A percentile compares a stretch with the other conserved stretches of the same genome.
Evolutionary conservation across 2,329 filamentous ascomycete genomes (phyloP).

Genomic region (Fusarium sp.): DNA sequence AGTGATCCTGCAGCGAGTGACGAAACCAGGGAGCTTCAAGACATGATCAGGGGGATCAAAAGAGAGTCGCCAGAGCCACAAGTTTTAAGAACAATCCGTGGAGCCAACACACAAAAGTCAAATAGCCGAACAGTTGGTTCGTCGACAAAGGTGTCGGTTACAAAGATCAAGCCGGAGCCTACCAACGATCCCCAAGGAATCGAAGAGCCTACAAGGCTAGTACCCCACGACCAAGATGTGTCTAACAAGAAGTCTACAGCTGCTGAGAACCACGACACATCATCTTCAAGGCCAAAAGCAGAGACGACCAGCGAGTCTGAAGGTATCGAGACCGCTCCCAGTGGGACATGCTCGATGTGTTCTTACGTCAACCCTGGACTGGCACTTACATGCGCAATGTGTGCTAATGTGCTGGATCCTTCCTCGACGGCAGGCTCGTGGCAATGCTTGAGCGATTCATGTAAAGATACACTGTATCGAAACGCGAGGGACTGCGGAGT

Average conservation of each 20-base stretch:
- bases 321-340: neutral
- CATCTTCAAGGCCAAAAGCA: neutral
- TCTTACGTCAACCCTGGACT: slow-evolving; percentile 73
- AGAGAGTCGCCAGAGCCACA: slow-evolving; percentile 31
- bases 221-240: neutral
- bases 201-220: slow-evolving; percentile 2
- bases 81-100: neutral
- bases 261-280: neutral
- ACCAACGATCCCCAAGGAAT: slow-evolving; percentile 1
- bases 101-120: neutral
- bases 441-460: slow-evolving; percentile 72
- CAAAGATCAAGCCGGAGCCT: slow-evolving; percentile 33
- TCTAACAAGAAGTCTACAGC: neutral
- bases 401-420: slow-evolving; percentile 77
- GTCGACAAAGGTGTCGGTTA: neutral
- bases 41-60: slow-evolving; percentile 52
- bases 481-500: slow-evolving; percentile 79
- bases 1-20: slow-evolving; percentile 61
- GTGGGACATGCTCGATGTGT: slow-evolving; percentile 72
- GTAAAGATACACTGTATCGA: slow-evolving; percentile 71
- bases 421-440: slow-evolving; percentile 71
- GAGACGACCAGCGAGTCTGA: neutral
- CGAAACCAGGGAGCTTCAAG: slow-evolving; percentile 77
- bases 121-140: neutral
- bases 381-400: slow-evolving; percentile 76